phyloP scores from a whole-genome alignment of 768 basidiomycete species.

The Lactarius indigo region DNA sequence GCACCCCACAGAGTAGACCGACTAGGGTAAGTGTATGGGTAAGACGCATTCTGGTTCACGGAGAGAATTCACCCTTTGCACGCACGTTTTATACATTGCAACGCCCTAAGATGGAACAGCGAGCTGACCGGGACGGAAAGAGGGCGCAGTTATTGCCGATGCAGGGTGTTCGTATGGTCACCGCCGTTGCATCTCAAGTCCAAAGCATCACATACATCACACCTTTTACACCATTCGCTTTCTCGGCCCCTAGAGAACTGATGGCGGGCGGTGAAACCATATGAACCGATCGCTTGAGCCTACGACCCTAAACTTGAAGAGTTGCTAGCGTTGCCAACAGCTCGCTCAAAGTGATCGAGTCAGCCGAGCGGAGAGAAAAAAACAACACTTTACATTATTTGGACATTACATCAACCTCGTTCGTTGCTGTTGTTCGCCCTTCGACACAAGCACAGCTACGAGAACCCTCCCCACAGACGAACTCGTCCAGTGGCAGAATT shows the following conservation, averaged over 20 bases:
- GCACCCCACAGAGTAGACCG: neutral
- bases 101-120: neutral
- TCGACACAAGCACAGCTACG: neutral
- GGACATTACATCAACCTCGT: too few species aligned
- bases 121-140: neutral
- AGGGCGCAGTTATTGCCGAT: too few species aligned
- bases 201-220: too few species aligned
- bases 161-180: neutral
- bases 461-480: neutral
- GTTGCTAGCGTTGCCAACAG: neutral
- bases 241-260: neutral
- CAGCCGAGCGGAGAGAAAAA: neutral
- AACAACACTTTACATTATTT: neutral
- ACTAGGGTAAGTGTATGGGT: neutral
- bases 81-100: neutral
- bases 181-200: neutral
- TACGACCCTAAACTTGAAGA: neutral
- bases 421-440: too few species aligned
- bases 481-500: too few species aligned
- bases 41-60: neutral
- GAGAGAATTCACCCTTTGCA: neutral
- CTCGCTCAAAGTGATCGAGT: neutral
- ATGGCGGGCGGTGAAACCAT: neutral
- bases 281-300: neutral
- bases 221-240: neutral